These are phyloP conservation scores for Pyropia haitanensis DNA, from an alignment of 23 red algal genomes.

Conservation along the genomic window DNA sequence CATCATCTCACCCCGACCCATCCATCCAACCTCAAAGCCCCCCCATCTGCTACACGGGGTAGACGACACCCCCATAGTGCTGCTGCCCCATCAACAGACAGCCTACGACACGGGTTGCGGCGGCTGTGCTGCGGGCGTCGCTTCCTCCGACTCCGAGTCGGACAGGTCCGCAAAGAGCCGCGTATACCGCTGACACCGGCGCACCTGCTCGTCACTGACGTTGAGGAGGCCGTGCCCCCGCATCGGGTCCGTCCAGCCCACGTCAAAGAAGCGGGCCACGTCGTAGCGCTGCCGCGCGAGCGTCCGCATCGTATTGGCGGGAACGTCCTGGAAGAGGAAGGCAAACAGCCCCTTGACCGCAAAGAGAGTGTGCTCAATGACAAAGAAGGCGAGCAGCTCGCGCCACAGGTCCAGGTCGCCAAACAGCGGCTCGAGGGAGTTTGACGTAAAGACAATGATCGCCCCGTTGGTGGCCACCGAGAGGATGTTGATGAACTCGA, in stretches of 20 bases:
- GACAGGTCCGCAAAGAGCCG: slow-evolving; percentile 14
- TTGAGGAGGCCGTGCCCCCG: slow-evolving; percentile 27
- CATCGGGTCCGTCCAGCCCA: slow-evolving; percentile 33
- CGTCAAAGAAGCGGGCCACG: slow-evolving; percentile 42
- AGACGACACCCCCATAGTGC: too few species aligned
- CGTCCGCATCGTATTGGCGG: slow-evolving; percentile 5
- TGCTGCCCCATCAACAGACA: too few species aligned
- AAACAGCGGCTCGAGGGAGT: slow-evolving; percentile 24
- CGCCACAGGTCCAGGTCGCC: slow-evolving; percentile 11
- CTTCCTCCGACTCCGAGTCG: slow-evolving; percentile 6
- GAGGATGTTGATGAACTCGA: slow-evolving; percentile 44
- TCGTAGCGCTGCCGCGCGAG: slow-evolving; percentile 52
- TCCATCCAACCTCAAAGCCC: too few species aligned
- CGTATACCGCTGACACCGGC: slow-evolving; percentile 9
- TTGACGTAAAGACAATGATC: slow-evolving; percentile 44
- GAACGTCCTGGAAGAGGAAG: slow-evolving; percentile 28
- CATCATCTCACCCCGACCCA: too few species aligned
- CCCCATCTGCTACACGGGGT: too few species aligned
- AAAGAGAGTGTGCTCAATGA: slow-evolving; percentile 53
- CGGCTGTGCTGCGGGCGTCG: not conserved
- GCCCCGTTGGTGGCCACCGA: slow-evolving; percentile 52
- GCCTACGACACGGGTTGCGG: too few species aligned
- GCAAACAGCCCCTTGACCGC: slow-evolving; percentile 38
- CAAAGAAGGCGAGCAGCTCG: slow-evolving; percentile 47
- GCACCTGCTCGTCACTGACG: slow-evolving; percentile 16